Conservation (phyloP, 176 grass and related monocot species). For the Sorghum bicolor region DNA sequence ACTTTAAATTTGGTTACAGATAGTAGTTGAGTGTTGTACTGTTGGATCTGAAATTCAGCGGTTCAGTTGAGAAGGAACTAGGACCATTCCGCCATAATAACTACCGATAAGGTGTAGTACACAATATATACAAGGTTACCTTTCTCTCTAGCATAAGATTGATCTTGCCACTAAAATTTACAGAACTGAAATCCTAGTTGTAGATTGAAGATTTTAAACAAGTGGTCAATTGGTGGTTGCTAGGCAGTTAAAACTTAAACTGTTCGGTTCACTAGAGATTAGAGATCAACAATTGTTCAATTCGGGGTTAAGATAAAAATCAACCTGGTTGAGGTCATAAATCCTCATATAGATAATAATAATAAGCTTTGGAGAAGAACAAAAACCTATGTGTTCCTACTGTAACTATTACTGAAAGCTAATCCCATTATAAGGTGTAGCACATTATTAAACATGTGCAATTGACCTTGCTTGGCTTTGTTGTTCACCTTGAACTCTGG, state of each 20-base stretch:
- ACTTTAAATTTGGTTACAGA: neutral
- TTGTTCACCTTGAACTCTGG: neutral
- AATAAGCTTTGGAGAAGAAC: neutral
- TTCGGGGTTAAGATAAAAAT: neutral
- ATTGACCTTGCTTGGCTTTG: neutral
- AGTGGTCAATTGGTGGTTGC: neutral
- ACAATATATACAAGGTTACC: neutral
- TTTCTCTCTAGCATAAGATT: neutral
- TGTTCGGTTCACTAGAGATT: neutral
- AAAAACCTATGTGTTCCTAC: neutral
- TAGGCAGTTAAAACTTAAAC: neutral
- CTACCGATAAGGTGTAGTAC: neutral
- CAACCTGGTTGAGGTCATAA: neutral
- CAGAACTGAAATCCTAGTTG: neutral
- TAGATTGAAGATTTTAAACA: neutral
- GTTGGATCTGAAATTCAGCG: conserved; percentile 2
- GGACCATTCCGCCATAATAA: neutral
- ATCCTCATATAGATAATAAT: neutral
- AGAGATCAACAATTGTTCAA: neutral
- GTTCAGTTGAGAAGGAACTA: neutral
- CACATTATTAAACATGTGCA: neutral
- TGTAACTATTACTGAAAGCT: neutral
- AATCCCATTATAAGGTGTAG: neutral
- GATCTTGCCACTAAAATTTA: neutral
- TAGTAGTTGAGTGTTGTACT: neutral